Evolutionary conservation across 495 filamentous ascomycete species (phyloP).

Genomic region (Talaromyces nanjingensis): DNA sequence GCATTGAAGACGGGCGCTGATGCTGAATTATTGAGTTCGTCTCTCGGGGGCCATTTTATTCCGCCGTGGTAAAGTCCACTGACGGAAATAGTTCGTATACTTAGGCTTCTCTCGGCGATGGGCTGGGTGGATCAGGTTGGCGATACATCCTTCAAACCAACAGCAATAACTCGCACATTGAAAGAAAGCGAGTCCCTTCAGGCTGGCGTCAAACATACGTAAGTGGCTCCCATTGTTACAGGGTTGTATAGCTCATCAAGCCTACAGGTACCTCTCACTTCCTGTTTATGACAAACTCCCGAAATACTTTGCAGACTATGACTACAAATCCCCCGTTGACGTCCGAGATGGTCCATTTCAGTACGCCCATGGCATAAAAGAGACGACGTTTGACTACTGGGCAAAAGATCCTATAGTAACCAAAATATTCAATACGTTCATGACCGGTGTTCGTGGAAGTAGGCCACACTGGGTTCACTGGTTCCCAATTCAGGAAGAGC

Average conservation of each 20-base stretch:
- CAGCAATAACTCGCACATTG: conserved; percentile 8
- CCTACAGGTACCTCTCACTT: conserved; percentile 2
- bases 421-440: conserved; percentile 18
- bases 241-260: background rate
- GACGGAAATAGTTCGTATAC: conserved; percentile 7
- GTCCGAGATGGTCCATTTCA: conserved; percentile 30
- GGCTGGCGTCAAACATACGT: conserved; percentile 8
- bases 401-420: conserved; percentile 8
- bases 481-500: conserved; percentile 22
- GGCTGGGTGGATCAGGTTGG: conserved; percentile 13
- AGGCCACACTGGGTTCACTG: conserved; percentile 22
- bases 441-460: conserved; percentile 17
- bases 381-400: conserved; percentile 24
- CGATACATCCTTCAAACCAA: conserved; percentile 11
- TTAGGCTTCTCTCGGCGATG: conserved; percentile 10
- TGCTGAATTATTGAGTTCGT: conserved; percentile 10
- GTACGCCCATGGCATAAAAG: conserved; percentile 24
- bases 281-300: conserved; percentile 14
- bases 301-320: conserved; percentile 14
- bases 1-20: conserved; percentile 11
- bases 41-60: background rate
- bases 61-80: background rate
- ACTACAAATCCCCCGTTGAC: conserved; percentile 19
- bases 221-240: conserved; percentile 3
- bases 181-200: conserved; percentile 9